Evolutionary conservation across 108 stramenopile genomes (phyloP), one percentile per base, ranked within the genome.

Genomic region (Cylindrotheca fusiformis): DNA sequence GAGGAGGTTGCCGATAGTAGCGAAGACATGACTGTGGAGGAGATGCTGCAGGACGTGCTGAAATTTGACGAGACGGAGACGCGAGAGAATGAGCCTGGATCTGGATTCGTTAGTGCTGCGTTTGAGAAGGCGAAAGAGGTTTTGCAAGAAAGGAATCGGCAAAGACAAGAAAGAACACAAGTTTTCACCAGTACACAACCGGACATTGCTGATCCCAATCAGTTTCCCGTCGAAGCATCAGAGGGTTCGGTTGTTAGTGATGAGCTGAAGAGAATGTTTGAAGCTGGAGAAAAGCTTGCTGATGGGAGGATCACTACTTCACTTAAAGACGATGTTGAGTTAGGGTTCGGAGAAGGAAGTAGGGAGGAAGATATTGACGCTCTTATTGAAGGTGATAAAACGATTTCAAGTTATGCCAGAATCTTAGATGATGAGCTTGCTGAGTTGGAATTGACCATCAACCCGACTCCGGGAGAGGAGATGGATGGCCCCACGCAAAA

Each of bases 61-160:
- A 76, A 88, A 51, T 90, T 90, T 65, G 92, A 84, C 1, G 86
- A 90, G 20, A 75, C 81, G 63, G 72, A 85, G 60, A 74, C 82
- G 31, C 78, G 81, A 52, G 81, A 85, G 58, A 60, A 84, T 20
- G 68, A 67, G 49, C 54, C 68, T 21, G 91, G 88, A 3, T 46
- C 28, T 59, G 91, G 91, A 1, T 93, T 93, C 72, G 92, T 83
- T 1, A 79, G 70, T 51, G 92, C 85, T 18, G 92, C 92, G 31
- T 84, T 90, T 49, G 77, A 82, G 48, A 81, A 90, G 66, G 88
- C 92, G 25, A 93, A 87, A 55, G 84, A 85, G 28, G 33, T 92
- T 14, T 46, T 88, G 22, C 71, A 56, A 18, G 51, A 76, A 49
- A 58, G 78, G 45, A 24, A 78, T 50, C 23, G 63, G 61, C 58